Base-by-base conservation (phyloP, 352 stramenopile genomes). In the Pythium plurisporium region DNA sequence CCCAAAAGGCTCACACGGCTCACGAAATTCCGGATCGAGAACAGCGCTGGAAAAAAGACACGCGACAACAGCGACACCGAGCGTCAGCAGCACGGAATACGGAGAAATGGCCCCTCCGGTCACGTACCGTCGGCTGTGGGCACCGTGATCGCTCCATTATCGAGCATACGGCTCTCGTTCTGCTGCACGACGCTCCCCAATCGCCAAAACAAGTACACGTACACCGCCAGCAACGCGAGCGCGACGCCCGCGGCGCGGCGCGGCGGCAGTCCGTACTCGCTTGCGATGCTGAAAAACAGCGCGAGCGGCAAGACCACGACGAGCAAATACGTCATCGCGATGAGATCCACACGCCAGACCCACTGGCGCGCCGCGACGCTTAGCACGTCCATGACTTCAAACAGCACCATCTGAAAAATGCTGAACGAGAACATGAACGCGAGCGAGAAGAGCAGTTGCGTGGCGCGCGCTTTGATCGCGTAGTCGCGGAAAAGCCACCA, bases 401-500 rank as follows among this genome's bases (percentile, higher is more conserved):
- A 91, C 22, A 94, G 62, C 45, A 94, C 77, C 65, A 91, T 75
- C 59, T 94, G 58, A 51, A 91, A 90, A 43, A 94, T 77, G 33
- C 74, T 88, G 36, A 94, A 72, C 12, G 79, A 90, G 55, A 90
- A 89, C 52, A 73, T 86, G 53, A 94, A 75, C 26, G 75, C 84
- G 10, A 78, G 57, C 33, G 78, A 81, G 69, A 94, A 94, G 40
- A 94, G 74, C 46, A 84, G 53, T 44, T 81, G 81, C 38, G 79
- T 79, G 49, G 59, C 64, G 30, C 48, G 53, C 29, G 65, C 73
- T 46, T 82, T 84, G 51, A 94, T 76, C 26, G 86, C 79, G 52
- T 94, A 94, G 65, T 94, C 83, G 14, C 78, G 79, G 64, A 94
- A 91, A 42, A 94, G 73, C 81, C 83, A 91, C 73, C 71, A 81